Conservation (phyloP, 192 early-diverging fungal genomes). For the Entophlyctis luteolus region DNA sequence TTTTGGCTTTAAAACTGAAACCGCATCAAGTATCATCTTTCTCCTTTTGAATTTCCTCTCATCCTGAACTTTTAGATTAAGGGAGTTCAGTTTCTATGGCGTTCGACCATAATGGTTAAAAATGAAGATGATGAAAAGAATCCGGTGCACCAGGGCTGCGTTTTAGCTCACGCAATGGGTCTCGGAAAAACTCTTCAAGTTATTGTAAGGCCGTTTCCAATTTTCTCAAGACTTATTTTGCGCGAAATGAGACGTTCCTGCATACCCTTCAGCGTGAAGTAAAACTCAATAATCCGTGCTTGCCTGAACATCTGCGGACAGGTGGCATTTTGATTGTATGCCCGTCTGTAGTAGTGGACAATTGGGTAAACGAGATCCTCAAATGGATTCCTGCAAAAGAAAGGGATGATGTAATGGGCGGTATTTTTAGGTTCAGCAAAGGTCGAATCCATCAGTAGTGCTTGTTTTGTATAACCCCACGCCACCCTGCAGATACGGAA, state of each 20-base stretch:
- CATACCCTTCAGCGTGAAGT: slow-evolving; percentile 66
- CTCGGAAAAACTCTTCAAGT: slow-evolving; percentile 80
- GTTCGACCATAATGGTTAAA: slow-evolving; percentile 66
- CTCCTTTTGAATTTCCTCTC: slow-evolving; percentile 8
- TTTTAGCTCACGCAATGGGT: slow-evolving; percentile 83
- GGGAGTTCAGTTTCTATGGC: slow-evolving; percentile 79
- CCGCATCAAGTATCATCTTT: slow-evolving; percentile 62
- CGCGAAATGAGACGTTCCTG: slow-evolving; percentile 43
- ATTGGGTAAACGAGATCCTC: slow-evolving; percentile 72
- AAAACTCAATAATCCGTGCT: slow-evolving; percentile 42
- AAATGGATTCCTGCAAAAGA: slow-evolving; percentile 55
- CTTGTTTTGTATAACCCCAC: not conserved
- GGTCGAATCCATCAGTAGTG: not conserved
- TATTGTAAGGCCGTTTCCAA: slow-evolving; percentile 37
- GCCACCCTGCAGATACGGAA: not conserved
- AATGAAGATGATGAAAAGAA: slow-evolving; percentile 5
- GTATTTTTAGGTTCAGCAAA: slow-evolving; percentile 47
- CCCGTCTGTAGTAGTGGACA: slow-evolving; percentile 63
- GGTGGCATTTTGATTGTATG: slow-evolving; percentile 68
- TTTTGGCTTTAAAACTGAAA: slow-evolving; percentile 56
- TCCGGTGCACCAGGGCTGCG: slow-evolving; percentile 55
- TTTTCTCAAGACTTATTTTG: not conserved
- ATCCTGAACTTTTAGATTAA: slow-evolving; percentile 48
- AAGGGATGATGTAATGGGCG: slow-evolving; percentile 30
- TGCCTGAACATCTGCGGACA: slow-evolving; percentile 49